These are phyloP conservation scores for Phaseolus coccineus DNA, from an alignment of 331 rosid genomes.

Conservation along the genomic window DNA sequence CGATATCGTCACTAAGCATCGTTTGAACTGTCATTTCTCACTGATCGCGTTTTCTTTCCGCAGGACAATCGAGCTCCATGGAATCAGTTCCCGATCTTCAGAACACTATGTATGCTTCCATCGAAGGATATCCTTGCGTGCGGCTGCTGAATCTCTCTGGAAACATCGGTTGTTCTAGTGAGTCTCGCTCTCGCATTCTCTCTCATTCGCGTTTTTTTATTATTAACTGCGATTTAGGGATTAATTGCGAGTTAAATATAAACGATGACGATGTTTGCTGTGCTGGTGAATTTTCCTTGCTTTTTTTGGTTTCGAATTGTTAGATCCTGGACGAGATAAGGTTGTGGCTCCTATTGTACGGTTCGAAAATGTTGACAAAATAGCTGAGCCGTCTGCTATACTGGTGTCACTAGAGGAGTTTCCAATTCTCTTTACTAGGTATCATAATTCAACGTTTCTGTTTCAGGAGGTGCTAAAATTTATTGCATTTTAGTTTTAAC, in stretches of 20 bases:
- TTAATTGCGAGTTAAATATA: not conserved
- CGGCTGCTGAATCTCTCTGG: constrained; percentile 84
- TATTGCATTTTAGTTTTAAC: constrained; percentile 24
- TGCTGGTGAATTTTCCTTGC: constrained; percentile 4
- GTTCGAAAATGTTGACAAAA: constrained; percentile 53
- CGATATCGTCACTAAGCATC: not conserved
- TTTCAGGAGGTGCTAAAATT: constrained; percentile 2
- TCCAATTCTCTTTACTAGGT: constrained; percentile 75
- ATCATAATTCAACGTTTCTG: constrained; percentile 25
- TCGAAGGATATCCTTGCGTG: constrained; percentile 82
- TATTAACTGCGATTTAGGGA: not conserved
- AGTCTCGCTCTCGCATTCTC: constrained; percentile 34
- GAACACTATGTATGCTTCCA: constrained; percentile 76
- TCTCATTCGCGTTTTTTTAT: not conserved
- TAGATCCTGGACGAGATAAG: constrained; percentile 92
- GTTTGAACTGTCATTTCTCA: constrained; percentile 22
- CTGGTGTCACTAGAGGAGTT: constrained; percentile 74
- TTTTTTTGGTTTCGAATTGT: constrained; percentile 3
- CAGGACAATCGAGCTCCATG: constrained; percentile 63
- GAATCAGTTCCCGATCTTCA: constrained; percentile 97
- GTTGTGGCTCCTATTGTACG: constrained; percentile 81
- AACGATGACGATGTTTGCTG: constrained; percentile 15
- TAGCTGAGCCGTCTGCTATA: constrained; percentile 68
- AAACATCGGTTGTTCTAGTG: constrained; percentile 90
- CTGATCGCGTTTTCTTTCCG: constrained; percentile 21